Percentiles rank a stretch among this genome's conserved stretches.
These are phyloP conservation scores for Copromyces sp. DNA, from an alignment of 495 filamentous ascomycete species.

Conservation along the genomic window DNA sequence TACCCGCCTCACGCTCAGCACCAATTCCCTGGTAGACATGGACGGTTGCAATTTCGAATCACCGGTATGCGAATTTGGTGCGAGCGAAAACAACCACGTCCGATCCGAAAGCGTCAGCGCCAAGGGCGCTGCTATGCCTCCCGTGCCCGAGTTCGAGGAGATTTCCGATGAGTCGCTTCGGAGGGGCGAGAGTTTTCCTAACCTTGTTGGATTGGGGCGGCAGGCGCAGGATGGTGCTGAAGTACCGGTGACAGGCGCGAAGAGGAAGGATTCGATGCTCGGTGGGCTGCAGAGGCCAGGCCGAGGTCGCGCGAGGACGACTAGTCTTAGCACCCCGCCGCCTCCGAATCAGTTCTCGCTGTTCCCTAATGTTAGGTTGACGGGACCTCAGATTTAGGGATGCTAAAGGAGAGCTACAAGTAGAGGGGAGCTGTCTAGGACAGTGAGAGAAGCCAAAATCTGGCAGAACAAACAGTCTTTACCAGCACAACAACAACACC, in stretches of 20 bases:
- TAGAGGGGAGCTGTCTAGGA: background rate
- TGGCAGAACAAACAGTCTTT: background rate
- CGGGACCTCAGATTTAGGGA: conserved; percentile 14
- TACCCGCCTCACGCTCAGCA: conserved; percentile 35
- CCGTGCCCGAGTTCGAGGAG: conserved; percentile 23
- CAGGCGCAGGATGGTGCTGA: conserved; percentile 10
- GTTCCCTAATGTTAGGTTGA: conserved; percentile 22
- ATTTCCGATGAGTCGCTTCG: conserved; percentile 1
- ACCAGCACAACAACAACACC: background rate
- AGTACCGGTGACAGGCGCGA: background rate
- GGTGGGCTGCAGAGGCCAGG: conserved; percentile 4
- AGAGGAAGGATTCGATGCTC: conserved; percentile 17
- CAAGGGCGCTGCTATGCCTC: conserved; percentile 14
- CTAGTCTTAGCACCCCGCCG: conserved; percentile 29
- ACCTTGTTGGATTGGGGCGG: conserved; percentile 12
- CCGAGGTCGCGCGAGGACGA: conserved; percentile 22
- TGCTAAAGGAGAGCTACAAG: background rate
- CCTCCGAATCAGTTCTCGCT: conserved; percentile 33
- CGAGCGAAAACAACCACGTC: background rate
- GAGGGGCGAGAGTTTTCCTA: conserved; percentile 16
- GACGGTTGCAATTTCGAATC: conserved; percentile 8
- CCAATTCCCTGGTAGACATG: conserved; percentile 25
- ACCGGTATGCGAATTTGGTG: background rate
- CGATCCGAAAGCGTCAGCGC: conserved; percentile 13
- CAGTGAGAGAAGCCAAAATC: background rate